Conservation (phyloP, 2,329 filamentous ascomycete species). For the Penicillium paneum region DNA sequence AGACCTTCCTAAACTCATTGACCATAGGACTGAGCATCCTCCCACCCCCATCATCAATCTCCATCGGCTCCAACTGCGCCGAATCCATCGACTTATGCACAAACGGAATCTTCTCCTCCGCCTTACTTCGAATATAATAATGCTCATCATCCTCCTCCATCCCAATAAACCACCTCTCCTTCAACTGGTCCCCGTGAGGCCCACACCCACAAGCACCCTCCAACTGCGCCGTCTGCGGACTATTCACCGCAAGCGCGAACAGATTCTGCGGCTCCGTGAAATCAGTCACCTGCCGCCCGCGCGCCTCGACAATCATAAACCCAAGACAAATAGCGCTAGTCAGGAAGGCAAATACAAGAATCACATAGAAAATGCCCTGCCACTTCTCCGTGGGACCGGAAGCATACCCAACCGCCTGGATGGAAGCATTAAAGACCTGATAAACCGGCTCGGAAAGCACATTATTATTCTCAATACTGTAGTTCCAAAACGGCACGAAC, state of each 20-base stretch:
- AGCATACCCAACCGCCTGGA: constrained; percentile 67
- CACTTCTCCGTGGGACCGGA: constrained; percentile 61
- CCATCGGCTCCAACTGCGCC: constrained; percentile 9
- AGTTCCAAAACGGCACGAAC: constrained; percentile 58
- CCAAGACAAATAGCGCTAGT: constrained; percentile 64
- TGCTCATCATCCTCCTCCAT: constrained; percentile 51
- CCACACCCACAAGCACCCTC: constrained; percentile 57
- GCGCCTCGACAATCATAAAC: constrained; percentile 58
- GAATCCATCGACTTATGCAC: neutral
- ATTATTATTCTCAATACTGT: constrained; percentile 27
- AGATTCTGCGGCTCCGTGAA: constrained; percentile 75
- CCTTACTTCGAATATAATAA: constrained; percentile 47
- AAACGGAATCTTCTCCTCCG: constrained; percentile 19
- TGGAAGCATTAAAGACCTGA: constrained; percentile 61
- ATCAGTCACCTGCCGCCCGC: constrained; percentile 66
- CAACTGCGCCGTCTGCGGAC: constrained; percentile 51
- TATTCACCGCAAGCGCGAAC: constrained; percentile 69
- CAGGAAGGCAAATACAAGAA: constrained; percentile 63
- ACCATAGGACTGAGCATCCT: constrained; percentile 32
- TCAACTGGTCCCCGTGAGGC: constrained; percentile 50
- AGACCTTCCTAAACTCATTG: constrained; percentile 34
- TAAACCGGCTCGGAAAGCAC: constrained; percentile 48
- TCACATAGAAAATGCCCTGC: constrained; percentile 65
- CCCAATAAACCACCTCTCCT: constrained; percentile 44
- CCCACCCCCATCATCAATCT: constrained; percentile 15